These are phyloP conservation scores for Amphichorda felina DNA, from an alignment of 2,329 filamentous ascomycete genomes.

Conservation along the genomic window DNA sequence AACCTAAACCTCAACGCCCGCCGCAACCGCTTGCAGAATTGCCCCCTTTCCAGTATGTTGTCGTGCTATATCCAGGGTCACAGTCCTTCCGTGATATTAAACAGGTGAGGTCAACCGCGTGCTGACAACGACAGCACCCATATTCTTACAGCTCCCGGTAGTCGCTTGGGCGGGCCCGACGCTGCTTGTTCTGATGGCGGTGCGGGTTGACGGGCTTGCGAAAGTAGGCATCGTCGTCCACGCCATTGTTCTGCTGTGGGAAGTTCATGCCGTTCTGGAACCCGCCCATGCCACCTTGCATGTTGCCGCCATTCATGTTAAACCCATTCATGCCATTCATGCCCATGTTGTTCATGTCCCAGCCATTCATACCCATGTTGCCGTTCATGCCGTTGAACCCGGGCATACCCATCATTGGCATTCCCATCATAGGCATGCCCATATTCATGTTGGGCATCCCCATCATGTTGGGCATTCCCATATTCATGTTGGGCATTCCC, in stretches of 20 bases:
- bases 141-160: slow-evolving; percentile 67
- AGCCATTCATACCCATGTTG: slow-evolving; percentile 14
- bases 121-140: no score
- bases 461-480: slow-evolving; percentile 12
- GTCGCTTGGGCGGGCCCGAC: slow-evolving; percentile 75
- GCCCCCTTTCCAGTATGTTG: no score
- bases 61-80: no score
- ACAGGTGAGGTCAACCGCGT: no score
- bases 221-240: slow-evolving; percentile 84
- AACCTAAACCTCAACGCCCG: not conserved
- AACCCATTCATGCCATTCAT: slow-evolving; percentile 25
- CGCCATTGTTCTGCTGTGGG: slow-evolving; percentile 5
- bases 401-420: slow-evolving; percentile 14
- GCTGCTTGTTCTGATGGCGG: slow-evolving; percentile 71
- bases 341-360: slow-evolving; percentile 22
- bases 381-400: slow-evolving; percentile 17
- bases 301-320: slow-evolving; percentile 15
- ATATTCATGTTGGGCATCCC: slow-evolving; percentile 10
- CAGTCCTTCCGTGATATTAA: no score
- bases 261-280: slow-evolving; percentile 13
- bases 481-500: slow-evolving; percentile 17
- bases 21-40: not conserved
- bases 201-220: slow-evolving; percentile 92
- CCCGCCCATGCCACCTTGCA: slow-evolving; percentile 9
- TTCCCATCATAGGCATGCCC: slow-evolving; percentile 16